phyloP scores from a whole-genome alignment of 2,329 filamentous ascomycete genomes.

The Alternaria postmessia region DNA sequence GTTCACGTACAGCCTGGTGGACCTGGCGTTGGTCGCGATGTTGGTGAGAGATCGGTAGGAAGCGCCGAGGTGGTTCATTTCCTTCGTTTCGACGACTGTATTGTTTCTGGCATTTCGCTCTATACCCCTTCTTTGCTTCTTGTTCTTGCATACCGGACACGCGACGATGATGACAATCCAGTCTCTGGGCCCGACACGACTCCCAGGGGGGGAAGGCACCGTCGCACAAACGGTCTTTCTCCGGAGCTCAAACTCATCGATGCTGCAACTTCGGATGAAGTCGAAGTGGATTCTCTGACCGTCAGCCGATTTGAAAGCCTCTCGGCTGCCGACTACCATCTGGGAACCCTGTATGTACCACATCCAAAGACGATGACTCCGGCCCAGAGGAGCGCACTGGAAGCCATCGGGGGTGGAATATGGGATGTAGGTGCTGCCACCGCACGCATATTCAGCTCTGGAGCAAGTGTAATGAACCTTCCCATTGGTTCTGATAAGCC shows the following conservation, averaged over 20 bases:
- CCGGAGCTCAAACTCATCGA: conserved; percentile 93
- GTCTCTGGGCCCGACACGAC: conserved; percentile 63
- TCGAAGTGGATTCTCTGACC: conserved; percentile 85
- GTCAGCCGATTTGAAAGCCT: conserved; percentile 88
- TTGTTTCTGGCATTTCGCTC: conserved; percentile 94
- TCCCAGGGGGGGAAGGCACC: conserved; percentile 70
- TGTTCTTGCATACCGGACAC: conserved; percentile 87
- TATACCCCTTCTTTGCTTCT: conserved; percentile 92
- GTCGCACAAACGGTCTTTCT: conserved; percentile 79
- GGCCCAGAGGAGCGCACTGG: conserved; percentile 77
- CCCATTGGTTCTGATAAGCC: conserved; percentile 52
- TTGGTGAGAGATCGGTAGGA: conserved; percentile 75
- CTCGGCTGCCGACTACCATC: conserved; percentile 89
- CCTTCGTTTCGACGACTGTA: conserved; percentile 89
- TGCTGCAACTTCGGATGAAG: conserved; percentile 79
- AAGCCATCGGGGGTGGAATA: conserved; percentile 78
- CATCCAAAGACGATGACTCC: conserved; percentile 67
- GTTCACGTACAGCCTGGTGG: conserved; percentile 85
- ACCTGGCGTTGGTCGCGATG: conserved; percentile 70
- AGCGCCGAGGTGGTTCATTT: conserved; percentile 91
- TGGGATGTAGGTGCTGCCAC: conserved; percentile 93
- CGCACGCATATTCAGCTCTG: conserved; percentile 84
- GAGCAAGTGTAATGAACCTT: conserved; percentile 72
- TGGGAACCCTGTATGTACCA: conserved; percentile 81
- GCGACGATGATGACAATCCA: conserved; percentile 72